A percentile compares a stretch with the other conserved stretches of the same genome.
These are phyloP conservation scores for Pichia occidentalis DNA, from an alignment of 805 yeast species.

Conservation along the genomic window DNA sequence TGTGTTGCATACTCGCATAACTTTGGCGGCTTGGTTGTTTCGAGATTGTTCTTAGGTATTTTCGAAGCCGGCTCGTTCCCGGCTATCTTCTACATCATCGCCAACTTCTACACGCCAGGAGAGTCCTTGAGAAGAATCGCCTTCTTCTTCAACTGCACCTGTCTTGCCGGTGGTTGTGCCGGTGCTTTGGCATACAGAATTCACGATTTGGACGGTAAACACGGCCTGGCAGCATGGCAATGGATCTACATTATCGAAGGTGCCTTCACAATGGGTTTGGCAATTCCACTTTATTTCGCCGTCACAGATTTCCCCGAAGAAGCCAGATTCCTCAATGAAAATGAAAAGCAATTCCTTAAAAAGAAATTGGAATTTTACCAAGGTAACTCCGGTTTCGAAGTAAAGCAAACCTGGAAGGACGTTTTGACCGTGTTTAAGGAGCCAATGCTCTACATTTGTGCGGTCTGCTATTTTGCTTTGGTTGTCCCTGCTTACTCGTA, in stretches of 20 bases:
- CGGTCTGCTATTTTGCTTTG: conserved; percentile 56
- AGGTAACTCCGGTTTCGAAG: conserved; percentile 44
- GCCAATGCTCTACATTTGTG: conserved; percentile 50
- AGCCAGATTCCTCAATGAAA: conserved; percentile 44
- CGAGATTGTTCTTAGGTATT: conserved; percentile 60
- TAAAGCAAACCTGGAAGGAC: conserved; percentile 39
- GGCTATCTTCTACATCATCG: conserved; percentile 62
- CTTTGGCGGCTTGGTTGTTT: conserved; percentile 52
- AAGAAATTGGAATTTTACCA: conserved; percentile 51
- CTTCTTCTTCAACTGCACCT: conserved; percentile 63
- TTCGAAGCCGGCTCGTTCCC: conserved; percentile 73
- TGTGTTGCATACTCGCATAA: conserved; percentile 59
- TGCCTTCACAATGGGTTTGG: conserved; percentile 30
- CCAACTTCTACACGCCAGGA: conserved; percentile 55
- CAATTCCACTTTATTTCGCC: conserved; percentile 34
- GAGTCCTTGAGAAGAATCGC: conserved; percentile 67
- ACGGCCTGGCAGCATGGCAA: conserved; percentile 38
- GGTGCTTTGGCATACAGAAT: conserved; percentile 67
- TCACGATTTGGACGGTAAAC: conserved; percentile 43
- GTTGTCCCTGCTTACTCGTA: conserved; percentile 68
- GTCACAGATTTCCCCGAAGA: conserved; percentile 71
- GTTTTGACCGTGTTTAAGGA: conserved; percentile 49
- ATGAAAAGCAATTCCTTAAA: conserved; percentile 48
- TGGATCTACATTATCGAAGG: conserved; percentile 40
- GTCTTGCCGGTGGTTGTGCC: conserved; percentile 73